Evolutionary conservation across 192 early-diverging fungal genomes (phyloP).

Genomic region (Gaertneriomyces semiglobifer): DNA sequence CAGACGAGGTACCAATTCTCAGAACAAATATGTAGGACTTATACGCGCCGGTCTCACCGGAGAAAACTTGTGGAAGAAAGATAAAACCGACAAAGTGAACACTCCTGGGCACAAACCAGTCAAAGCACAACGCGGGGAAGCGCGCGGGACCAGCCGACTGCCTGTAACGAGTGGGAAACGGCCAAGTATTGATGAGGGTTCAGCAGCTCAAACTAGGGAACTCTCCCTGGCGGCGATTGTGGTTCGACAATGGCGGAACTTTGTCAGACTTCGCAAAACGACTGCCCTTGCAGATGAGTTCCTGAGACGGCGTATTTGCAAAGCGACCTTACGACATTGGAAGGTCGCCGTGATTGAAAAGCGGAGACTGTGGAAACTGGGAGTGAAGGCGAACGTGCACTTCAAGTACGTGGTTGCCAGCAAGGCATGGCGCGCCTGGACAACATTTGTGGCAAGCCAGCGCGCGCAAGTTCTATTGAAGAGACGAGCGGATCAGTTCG

Average conservation of each 20-base stretch:
- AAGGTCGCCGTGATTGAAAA: neutral
- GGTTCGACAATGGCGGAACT: neutral
- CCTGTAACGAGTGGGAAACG: no score
- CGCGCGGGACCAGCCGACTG: no score
- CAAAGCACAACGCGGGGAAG: no score
- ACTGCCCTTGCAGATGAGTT: neutral
- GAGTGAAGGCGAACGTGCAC: conserved; percentile 10
- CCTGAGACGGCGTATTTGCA: neutral
- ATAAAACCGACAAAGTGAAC: neutral
- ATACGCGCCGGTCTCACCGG: neutral
- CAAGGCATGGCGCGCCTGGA: conserved; percentile 10
- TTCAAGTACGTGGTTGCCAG: neutral
- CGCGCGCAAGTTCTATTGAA: no score
- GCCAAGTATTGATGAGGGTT: no score
- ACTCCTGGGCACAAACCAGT: no score
- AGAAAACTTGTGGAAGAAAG: conserved; percentile 4
- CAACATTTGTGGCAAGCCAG: neutral
- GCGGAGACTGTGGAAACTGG: neutral
- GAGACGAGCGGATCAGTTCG: neutral
- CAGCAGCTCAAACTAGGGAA: no score
- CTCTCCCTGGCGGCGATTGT: neutral
- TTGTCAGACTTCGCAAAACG: neutral
- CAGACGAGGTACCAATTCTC: no score
- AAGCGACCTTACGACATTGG: conserved; percentile 1
- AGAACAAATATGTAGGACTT: no score